Conservation (phyloP, 2,329 filamentous ascomycete genomes). For the Alternaria burnsii region DNA sequence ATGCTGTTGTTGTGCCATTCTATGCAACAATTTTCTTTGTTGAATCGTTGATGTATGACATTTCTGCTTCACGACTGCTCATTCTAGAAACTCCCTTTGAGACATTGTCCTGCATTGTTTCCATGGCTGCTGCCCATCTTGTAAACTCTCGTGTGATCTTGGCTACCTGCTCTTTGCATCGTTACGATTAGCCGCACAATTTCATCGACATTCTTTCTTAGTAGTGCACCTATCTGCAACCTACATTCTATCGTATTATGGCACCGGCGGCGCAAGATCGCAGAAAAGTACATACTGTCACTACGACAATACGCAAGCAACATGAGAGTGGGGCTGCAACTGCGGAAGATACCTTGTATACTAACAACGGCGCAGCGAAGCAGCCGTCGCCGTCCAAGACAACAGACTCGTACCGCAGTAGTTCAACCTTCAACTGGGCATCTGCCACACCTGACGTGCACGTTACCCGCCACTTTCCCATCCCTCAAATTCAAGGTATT, state of each 20-base stretch:
- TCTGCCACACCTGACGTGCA: neutral
- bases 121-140: neutral
- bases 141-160: neutral
- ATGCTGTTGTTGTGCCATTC: neutral
- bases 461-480: neutral
- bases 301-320: neutral
- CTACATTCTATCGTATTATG: neutral
- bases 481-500: conserved; percentile 8
- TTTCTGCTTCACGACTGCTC: conserved; percentile 3
- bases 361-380: neutral
- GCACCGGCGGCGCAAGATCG: neutral
- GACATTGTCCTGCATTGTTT: conserved; percentile 5
- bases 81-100: conserved; percentile 3
- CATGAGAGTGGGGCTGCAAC: neutral
- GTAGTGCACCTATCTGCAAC: neutral
- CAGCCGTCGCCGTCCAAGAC: neutral
- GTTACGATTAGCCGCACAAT: neutral
- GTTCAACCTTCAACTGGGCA: neutral
- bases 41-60: neutral
- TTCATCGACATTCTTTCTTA: neutral
- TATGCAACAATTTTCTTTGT: neutral
- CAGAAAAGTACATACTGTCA: neutral
- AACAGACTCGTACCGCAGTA: neutral
- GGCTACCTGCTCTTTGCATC: neutral
- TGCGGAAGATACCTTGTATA: neutral